Evolutionary conservation across 1,284 basidiomycete species (phyloP).

Genomic region (Ceratobasidium sp.): DNA sequence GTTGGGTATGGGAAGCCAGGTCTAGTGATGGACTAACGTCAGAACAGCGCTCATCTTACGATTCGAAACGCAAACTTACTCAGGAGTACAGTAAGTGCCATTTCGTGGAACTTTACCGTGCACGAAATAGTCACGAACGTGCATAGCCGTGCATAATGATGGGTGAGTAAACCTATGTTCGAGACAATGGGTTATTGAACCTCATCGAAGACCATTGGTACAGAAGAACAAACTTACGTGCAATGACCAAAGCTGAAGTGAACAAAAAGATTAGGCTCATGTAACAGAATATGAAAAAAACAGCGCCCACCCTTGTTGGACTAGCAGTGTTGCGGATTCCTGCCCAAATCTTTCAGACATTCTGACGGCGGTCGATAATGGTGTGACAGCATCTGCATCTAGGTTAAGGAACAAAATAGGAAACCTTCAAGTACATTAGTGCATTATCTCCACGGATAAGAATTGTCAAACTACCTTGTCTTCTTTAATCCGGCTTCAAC

Average conservation of each 20-base stretch:
- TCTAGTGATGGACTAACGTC: no score
- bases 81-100: constrained; percentile 1
- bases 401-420: background rate
- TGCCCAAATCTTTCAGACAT: constrained; percentile 8
- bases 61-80: background rate
- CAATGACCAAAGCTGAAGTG: constrained; percentile 19
- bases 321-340: background rate
- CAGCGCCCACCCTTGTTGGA: background rate
- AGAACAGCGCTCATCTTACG: no score
- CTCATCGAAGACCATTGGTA: background rate
- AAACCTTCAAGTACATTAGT: constrained; percentile 5
- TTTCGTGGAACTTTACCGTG: background rate
- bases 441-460: background rate
- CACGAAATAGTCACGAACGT: constrained; percentile 17
- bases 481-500: constrained; percentile 47
- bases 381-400: constrained; percentile 17
- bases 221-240: background rate
- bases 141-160: constrained; percentile 1
- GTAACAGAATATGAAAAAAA: background rate
- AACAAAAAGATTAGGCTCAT: background rate
- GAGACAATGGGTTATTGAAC: background rate
- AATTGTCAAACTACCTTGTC: constrained; percentile 37
- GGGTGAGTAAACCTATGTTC: constrained; percentile 2
- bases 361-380: constrained; percentile 7
- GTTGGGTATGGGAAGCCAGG: no score